Conservation (phyloP, 768 basidiomycete species). For the Boletus fagicola region DNA sequence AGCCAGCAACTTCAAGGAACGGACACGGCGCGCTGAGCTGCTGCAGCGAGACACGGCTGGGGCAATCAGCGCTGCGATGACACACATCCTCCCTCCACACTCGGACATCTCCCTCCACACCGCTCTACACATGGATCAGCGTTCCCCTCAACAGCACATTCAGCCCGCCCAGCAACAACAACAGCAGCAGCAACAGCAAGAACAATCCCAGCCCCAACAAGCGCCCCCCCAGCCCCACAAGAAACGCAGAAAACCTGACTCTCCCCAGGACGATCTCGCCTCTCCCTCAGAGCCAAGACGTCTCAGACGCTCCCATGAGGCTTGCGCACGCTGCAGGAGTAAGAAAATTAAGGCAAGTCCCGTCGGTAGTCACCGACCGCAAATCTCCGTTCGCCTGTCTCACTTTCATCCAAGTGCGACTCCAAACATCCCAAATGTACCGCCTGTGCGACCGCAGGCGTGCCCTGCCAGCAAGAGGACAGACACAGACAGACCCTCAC, state of each 20-base stretch:
- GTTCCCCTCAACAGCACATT: slow-evolving; percentile 44
- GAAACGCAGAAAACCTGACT: slow-evolving; percentile 62
- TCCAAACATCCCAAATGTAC: slow-evolving; percentile 87
- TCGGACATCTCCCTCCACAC: slow-evolving; percentile 54
- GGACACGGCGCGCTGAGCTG: slow-evolving; percentile 6
- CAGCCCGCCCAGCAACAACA: slow-evolving; percentile 35
- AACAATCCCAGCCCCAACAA: slow-evolving; percentile 30
- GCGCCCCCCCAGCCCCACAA: slow-evolving; percentile 39
- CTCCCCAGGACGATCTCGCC: slow-evolving; percentile 51
- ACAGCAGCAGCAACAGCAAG: slow-evolving; percentile 33
- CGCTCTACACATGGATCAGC: slow-evolving; percentile 68
- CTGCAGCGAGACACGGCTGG: slow-evolving; percentile 1
- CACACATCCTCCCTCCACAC: slow-evolving; percentile 49
- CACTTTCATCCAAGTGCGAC: slow-evolving; percentile 65
- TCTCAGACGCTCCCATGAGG: slow-evolving; percentile 85
- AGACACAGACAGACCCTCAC: slow-evolving; percentile 84
- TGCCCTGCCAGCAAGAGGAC: slow-evolving; percentile 83
- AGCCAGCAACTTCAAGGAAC: neutral
- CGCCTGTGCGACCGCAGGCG: slow-evolving; percentile 78
- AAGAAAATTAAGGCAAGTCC: slow-evolving; percentile 92
- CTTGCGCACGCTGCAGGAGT: slow-evolving; percentile 89
- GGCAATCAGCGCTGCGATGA: slow-evolving; percentile 35
- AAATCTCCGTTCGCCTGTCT: slow-evolving; percentile 63
- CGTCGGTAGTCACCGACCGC: slow-evolving; percentile 75
- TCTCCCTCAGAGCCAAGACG: slow-evolving; percentile 72